A percentile compares a stretch with the other conserved stretches of the same genome.
Conservation (phyloP, 805 yeast species). For the Schwanniomyces pseudopolymorphus region DNA sequence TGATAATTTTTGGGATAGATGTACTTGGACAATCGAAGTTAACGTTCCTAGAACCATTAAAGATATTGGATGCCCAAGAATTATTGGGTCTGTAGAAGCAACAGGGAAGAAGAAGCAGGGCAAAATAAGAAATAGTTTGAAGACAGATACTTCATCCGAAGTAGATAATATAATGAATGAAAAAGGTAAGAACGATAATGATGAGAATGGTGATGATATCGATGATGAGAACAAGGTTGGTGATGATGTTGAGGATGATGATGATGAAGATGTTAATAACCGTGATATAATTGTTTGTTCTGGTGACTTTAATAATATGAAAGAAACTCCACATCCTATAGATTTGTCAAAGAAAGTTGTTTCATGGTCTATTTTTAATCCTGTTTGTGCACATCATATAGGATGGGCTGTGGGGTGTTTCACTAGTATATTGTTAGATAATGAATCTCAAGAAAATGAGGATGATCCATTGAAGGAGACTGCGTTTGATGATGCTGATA, state of each 20-base stretch:
- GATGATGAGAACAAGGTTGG: conserved; percentile 45
- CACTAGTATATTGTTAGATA: conserved; percentile 57
- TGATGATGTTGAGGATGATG: conserved; percentile 43
- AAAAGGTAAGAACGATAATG: conserved; percentile 32
- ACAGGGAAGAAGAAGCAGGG: conserved; percentile 10
- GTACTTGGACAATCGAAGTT: conserved; percentile 91
- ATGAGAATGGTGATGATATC: conserved; percentile 22
- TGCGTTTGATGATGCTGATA: conserved; percentile 25
- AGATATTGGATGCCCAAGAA: conserved; percentile 56
- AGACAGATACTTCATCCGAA: not conserved
- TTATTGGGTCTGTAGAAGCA: conserved; percentile 36
- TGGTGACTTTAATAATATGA: conserved; percentile 66
- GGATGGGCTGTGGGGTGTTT: conserved; percentile 96
- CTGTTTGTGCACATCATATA: conserved; percentile 89
- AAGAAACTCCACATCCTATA: conserved; percentile 71
- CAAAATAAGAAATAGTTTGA: conserved; percentile 2
- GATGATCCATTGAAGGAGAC: conserved; percentile 37
- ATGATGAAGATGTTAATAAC: conserved; percentile 46
- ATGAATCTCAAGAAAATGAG: conserved; percentile 25
- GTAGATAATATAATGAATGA: conserved; percentile 14
- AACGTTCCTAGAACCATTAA: conserved; percentile 77
- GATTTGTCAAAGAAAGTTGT: conserved; percentile 75
- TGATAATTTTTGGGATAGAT: conserved; percentile 82
- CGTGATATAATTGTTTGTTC: conserved; percentile 62
- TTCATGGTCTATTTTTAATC: conserved; percentile 71